A percentile compares a stretch with the other conserved stretches of the same genome.
phyloP scores from a whole-genome alignment of 1,284 basidiomycete species.

The Apiotrichum mycotoxinovorans region DNA sequence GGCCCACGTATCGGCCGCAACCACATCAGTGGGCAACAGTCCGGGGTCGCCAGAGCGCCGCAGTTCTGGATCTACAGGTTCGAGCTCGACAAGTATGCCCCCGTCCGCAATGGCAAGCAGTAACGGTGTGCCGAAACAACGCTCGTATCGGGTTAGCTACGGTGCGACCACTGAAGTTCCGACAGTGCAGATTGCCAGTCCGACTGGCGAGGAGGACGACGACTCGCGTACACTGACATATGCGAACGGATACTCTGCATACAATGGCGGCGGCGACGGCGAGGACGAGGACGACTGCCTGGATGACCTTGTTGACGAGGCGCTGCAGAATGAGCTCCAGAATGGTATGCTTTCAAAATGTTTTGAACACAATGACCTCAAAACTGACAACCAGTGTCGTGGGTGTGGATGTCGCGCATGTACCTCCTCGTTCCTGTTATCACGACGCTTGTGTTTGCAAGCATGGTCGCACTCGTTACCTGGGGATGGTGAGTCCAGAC shows the following conservation, averaged over 20 bases:
- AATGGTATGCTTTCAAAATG: not conserved
- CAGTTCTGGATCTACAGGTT: not conserved
- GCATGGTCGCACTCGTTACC: slow-evolving; percentile 39
- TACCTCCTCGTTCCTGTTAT: slow-evolving; percentile 45
- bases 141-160: slow-evolving; percentile 5
- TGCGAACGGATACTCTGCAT: not conserved
- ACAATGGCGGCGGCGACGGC: not conserved
- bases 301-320: slow-evolving; percentile 5
- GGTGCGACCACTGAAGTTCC: slow-evolving; percentile 10
- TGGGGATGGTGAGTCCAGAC: slow-evolving; percentile 43
- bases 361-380: not conserved
- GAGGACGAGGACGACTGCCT: slow-evolving; percentile 3
- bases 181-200: slow-evolving; percentile 8
- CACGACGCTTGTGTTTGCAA: slow-evolving; percentile 34
- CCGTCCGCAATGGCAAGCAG: not conserved
- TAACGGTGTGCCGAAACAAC: not conserved
- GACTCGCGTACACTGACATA: not conserved
- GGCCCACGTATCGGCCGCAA: too few relatives aligned
- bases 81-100: not conserved
- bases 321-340: slow-evolving; percentile 3
- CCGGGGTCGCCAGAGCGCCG: not conserved
- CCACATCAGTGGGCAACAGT: not conserved
- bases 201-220: slow-evolving; percentile 2
- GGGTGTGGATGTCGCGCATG: slow-evolving; percentile 39
- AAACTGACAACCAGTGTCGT: slow-evolving; percentile 32